These are phyloP conservation scores for Colletotrichum filicis DNA, from an alignment of 2,329 filamentous ascomycete species.

Conservation along the genomic window DNA sequence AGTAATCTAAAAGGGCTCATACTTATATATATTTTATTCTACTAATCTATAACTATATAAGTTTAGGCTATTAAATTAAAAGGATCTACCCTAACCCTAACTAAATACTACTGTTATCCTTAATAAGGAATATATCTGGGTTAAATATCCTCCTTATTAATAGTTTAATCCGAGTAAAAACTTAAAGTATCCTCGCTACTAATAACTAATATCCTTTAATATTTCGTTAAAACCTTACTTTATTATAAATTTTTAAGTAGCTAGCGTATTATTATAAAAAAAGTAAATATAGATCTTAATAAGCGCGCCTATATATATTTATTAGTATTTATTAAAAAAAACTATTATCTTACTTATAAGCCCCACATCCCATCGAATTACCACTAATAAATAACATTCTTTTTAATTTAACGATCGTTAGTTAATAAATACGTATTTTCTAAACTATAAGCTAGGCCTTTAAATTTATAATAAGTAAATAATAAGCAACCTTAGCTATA, in stretches of 20 bases:
- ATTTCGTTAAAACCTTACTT: not conserved
- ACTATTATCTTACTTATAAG: not conserved
- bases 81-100: no score
- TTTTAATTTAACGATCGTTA: no score
- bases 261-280: not conserved
- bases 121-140: no score
- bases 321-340: not conserved
- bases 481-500: not conserved
- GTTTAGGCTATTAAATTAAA: no score
- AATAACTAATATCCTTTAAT: not conserved
- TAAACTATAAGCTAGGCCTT: not conserved
- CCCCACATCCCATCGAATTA: not conserved
- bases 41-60: no score
- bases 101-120: no score
- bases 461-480: not conserved
- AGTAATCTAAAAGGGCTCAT: no score
- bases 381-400: fast-evolving
- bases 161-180: no score
- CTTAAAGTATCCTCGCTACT: no score
- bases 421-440: not conserved
- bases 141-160: no score
- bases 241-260: not conserved
- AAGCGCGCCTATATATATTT: not conserved
- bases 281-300: not conserved
- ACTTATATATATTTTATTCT: no score